Percentiles rank a stretch among this genome's conserved stretches.
phyloP scores from a whole-genome alignment of 495 filamentous ascomycete genomes.

The Podospora bellae-mahoneyi region DNA sequence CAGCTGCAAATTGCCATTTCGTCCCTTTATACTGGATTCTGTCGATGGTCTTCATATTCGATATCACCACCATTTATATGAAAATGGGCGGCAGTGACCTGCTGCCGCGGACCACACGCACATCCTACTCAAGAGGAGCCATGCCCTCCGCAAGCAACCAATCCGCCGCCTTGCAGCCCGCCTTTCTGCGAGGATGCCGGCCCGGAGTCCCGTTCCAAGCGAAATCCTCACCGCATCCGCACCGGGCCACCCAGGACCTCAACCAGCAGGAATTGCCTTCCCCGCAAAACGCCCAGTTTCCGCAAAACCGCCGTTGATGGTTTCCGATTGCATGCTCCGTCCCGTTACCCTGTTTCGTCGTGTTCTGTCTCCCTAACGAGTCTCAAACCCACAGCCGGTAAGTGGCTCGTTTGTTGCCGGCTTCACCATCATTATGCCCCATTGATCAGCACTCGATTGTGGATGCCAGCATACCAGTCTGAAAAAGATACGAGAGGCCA shows the following conservation, averaged over 20 bases:
- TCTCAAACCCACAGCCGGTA: constrained; percentile 6
- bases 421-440: constrained; percentile 14
- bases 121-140: constrained; percentile 12
- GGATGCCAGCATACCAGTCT: constrained; percentile 9
- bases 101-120: constrained; percentile 9
- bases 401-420: constrained; percentile 14
- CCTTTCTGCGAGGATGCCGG: constrained; percentile 24
- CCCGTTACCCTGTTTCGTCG: constrained; percentile 14
- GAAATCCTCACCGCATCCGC: constrained; percentile 15
- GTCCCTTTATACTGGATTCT: not conserved
- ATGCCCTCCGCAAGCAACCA: constrained; percentile 14
- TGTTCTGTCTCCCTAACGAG: not conserved
- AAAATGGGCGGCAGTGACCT: constrained; percentile 4
- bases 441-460: constrained; percentile 17
- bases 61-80: constrained; percentile 6
- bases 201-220: constrained; percentile 24
- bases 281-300: constrained; percentile 11
- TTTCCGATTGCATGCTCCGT: constrained; percentile 11
- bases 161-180: constrained; percentile 10
- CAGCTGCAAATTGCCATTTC: not conserved
- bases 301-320: constrained; percentile 20
- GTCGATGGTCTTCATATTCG: not conserved
- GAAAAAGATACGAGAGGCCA: not conserved
- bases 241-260: constrained; percentile 10
- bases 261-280: constrained; percentile 5